These are phyloP conservation scores for Cardamine chenopodiifolia DNA, from an alignment of 345 rosid species.

Conservation along the genomic window DNA sequence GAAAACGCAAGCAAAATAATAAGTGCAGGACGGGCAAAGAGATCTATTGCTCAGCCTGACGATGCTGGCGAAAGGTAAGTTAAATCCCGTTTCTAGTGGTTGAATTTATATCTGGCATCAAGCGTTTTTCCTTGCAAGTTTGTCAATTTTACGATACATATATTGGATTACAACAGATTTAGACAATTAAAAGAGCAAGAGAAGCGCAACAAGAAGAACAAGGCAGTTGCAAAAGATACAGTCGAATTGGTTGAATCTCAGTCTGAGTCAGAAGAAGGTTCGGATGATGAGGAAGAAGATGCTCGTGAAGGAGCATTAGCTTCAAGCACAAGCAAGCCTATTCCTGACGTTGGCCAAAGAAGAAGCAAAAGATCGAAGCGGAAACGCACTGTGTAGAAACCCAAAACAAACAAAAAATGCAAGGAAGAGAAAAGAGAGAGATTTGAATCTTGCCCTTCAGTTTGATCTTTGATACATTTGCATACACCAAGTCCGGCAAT, in stretches of 20 bases:
- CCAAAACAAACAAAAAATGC: constrained; percentile 16
- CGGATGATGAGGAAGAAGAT: constrained; percentile 65
- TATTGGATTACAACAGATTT: constrained; percentile 56
- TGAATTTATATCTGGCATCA: not conserved
- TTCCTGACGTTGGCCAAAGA: constrained; percentile 66
- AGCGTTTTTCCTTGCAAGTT: not conserved
- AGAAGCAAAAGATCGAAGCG: constrained; percentile 90
- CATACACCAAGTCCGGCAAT: constrained; percentile 26
- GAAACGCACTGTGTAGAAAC: constrained; percentile 71
- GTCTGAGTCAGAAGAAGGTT: constrained; percentile 66
- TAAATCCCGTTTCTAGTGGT: not conserved
- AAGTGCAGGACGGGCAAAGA: constrained; percentile 91
- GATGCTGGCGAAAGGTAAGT: constrained; percentile 71
- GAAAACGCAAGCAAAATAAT: constrained; percentile 87
- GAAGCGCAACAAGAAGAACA: constrained; percentile 55
- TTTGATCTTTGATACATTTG: constrained; percentile 35
- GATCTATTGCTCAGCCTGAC: constrained; percentile 74
- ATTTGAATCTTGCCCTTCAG: constrained; percentile 11
- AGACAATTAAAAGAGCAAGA: constrained; percentile 76
- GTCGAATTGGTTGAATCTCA: constrained; percentile 49
- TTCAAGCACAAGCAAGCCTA: constrained; percentile 58
- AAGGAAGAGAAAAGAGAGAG: constrained; percentile 13
- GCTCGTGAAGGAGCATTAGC: constrained; percentile 74
- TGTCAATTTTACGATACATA: not conserved
- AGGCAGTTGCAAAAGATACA: constrained; percentile 58